Conservation (phyloP, 2,329 filamentous ascomycete genomes). For the Torrubiellomyces zombiae region DNA sequence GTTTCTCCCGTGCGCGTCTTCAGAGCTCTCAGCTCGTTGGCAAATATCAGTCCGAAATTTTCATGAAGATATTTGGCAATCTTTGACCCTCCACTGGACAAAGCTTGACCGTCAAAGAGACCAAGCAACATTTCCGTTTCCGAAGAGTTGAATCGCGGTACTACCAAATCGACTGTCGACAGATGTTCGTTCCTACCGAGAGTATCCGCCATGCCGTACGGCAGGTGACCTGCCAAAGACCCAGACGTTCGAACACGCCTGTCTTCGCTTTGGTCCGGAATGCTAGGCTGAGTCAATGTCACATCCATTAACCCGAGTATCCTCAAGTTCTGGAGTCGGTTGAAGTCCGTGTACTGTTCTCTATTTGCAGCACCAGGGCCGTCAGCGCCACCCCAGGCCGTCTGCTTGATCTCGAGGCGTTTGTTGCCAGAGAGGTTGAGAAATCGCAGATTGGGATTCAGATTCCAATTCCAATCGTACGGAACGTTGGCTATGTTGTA, state of each 20-base stretch:
- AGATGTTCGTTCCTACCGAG: slow-evolving; percentile 86
- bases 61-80: slow-evolving; percentile 95
- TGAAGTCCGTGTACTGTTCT: slow-evolving; percentile 72
- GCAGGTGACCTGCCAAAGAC: slow-evolving; percentile 76
- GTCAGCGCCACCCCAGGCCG: slow-evolving; percentile 26
- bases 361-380: slow-evolving; percentile 36
- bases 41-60: slow-evolving; percentile 78
- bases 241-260: slow-evolving; percentile 90
- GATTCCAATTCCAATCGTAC: slow-evolving; percentile 99
- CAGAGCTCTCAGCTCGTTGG: slow-evolving; percentile 61
- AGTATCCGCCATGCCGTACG: slow-evolving; percentile 95
- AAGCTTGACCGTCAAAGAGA: slow-evolving; percentile 89
- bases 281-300: slow-evolving; percentile 79
- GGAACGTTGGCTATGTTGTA: slow-evolving; percentile 99
- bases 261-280: slow-evolving; percentile 91
- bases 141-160: slow-evolving; percentile 77
- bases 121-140: slow-evolving; percentile 83
- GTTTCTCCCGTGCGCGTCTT: slow-evolving; percentile 53
- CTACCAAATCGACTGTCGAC: slow-evolving; percentile 88
- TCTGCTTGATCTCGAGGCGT: slow-evolving; percentile 73
- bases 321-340: slow-evolving; percentile 63
- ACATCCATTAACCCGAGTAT: slow-evolving; percentile 96
- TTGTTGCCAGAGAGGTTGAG: slow-evolving; percentile 96
- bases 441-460: slow-evolving; percentile 87
- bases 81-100: slow-evolving; percentile 80